A percentile compares a stretch with the other conserved stretches of the same genome.
phyloP scores from a whole-genome alignment of 139 green algal species.

The Chloropicon primus region DNA sequence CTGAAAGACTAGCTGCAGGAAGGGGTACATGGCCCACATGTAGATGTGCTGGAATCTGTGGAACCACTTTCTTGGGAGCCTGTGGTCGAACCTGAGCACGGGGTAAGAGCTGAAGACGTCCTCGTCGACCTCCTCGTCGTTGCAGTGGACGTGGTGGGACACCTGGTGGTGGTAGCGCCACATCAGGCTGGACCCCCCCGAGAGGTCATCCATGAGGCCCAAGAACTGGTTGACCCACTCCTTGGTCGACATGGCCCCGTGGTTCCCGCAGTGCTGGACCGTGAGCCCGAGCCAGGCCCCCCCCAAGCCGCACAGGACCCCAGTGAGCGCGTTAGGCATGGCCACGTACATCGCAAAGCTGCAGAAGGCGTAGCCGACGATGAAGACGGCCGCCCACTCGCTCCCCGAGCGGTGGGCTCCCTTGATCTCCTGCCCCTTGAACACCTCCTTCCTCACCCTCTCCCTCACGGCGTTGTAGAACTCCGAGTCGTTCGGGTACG shows the following conservation, averaged over 20 bases:
- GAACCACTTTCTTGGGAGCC: constrained; percentile 46
- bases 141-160: constrained; percentile 76
- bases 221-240: constrained; percentile 48
- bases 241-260: constrained; percentile 74
- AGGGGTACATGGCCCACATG: constrained; percentile 62
- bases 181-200: constrained; percentile 60
- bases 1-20: constrained; percentile 68
- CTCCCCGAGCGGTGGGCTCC: constrained; percentile 52
- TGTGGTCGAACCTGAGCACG: constrained; percentile 60
- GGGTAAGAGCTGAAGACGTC: constrained; percentile 61
- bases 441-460: constrained; percentile 60
- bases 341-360: constrained; percentile 42
- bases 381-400: constrained; percentile 37
- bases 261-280: constrained; percentile 75
- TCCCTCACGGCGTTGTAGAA: constrained; percentile 13
- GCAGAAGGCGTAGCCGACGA: constrained; percentile 37
- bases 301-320: constrained; percentile 41
- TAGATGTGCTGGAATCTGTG: constrained; percentile 75
- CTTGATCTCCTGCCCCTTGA: constrained; percentile 50
- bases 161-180: constrained; percentile 72
- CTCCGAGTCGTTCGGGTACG: constrained; percentile 54
- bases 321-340: constrained; percentile 36
- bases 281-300: constrained; percentile 69
- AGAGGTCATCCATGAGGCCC: constrained; percentile 56
- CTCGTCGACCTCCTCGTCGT: constrained; percentile 68